Base-by-base conservation (phyloP, 2,329 filamentous ascomycete genomes). In the Tolypocladium paradoxum region DNA sequence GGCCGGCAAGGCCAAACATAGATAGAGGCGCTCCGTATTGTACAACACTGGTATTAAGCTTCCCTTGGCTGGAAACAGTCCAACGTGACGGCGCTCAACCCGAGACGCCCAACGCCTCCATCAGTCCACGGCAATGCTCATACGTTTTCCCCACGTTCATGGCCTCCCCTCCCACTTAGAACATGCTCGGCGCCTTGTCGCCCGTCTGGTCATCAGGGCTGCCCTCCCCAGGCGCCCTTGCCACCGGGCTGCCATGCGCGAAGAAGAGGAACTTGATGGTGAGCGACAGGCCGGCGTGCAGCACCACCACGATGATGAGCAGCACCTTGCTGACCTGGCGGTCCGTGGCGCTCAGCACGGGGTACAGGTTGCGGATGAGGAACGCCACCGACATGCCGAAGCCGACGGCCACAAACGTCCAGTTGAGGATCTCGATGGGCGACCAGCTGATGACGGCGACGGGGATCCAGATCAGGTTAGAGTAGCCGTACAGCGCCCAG, bases 181-280 rank as follows among this genome's bases (percentile, higher is more conserved):
- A 61, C 55, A 58, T 54, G 22, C 53, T 43, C n/a, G 29, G 52
- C 31, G 54, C 56, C 53, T 61, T 63, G 35, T 55, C 62, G 27
- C 57, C 58, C n/a, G 56, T 52, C 49, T 54, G 53, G 52, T 58
- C 57, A 36, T 63, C 62, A 8, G 53, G 53, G 16, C 55, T 56
- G 8, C 55, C 62, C 18, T 65, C 59, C 6, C 58, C 57, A 12
- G 68, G 67, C 58, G 74, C 76, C 76, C 62, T 65, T 20, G 68
- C 65, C 11, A 69, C 68, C 6, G 69, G 50, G 69, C 86, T 90
- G 49, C 79, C 83, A 60, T 88, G 84, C 61, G 90, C 91, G 72
- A 99, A 99, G 79, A 97, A 97, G 31, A 97, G 73, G 55, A 96
- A 85, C 78, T 97, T 97, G 72, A 99, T 97, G 5, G 92, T 88